A percentile compares a stretch with the other conserved stretches of the same genome.
These are phyloP conservation scores for Fusarium succisae DNA, from an alignment of 2,329 filamentous ascomycete species.

Conservation along the genomic window DNA sequence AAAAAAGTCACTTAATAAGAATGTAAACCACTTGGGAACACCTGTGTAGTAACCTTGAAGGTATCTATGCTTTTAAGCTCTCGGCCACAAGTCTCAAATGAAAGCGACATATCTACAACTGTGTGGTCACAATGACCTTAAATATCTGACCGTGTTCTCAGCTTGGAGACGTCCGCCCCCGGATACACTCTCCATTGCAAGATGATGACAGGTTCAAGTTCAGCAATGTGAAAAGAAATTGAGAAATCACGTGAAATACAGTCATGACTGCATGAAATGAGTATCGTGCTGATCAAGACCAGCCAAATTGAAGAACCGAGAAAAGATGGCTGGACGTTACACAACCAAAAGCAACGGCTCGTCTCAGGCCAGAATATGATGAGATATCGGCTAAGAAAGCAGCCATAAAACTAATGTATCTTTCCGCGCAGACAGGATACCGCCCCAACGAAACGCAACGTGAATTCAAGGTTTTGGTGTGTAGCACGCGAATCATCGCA, in stretches of 20 bases:
- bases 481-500: not conserved
- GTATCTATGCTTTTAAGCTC: not conserved
- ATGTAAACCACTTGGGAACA: not conserved
- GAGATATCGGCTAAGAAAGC: not conserved
- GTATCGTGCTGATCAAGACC: not conserved
- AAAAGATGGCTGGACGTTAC: not conserved
- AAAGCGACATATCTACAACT: not conserved
- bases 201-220: not conserved
- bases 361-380: not conserved
- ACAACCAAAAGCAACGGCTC: not conserved
- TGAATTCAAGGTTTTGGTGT: not conserved
- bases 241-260: not conserved
- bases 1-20: not conserved
- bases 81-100: not conserved
- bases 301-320: not conserved
- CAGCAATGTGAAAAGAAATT: not conserved
- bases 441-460: not conserved
- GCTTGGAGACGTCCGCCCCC: too few relatives aligned
- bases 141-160: accelerated
- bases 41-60: not conserved
- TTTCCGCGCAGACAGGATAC: not conserved
- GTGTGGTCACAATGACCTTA: accelerated
- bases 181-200: not conserved
- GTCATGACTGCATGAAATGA: not conserved
- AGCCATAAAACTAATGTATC: not conserved